These are phyloP conservation scores for Sporothrix humicola DNA, from an alignment of 2,329 filamentous ascomycete species.

Conservation along the genomic window DNA sequence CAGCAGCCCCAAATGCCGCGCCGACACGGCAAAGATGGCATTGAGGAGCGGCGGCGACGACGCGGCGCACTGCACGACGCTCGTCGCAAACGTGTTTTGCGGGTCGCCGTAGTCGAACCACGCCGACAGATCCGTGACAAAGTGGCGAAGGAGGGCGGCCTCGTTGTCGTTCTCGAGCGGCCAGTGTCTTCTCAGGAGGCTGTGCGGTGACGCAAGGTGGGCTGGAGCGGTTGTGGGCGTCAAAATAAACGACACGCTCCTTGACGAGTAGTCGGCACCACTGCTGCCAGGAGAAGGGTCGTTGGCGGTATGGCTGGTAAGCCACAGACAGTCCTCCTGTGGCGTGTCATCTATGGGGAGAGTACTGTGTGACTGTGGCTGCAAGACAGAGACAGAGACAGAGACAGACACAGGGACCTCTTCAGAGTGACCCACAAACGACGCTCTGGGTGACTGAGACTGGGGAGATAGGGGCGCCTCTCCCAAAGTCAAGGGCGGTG, in stretches of 20 bases:
- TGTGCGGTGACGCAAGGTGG: slow-evolving; percentile 8
- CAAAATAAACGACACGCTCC: slow-evolving; percentile 22
- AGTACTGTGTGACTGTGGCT: neutral
- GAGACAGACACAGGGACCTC: neutral
- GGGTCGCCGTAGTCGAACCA: slow-evolving; percentile 33
- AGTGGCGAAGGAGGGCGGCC: slow-evolving; percentile 20
- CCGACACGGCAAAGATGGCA: slow-evolving; percentile 29
- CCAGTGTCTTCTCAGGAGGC: slow-evolving; percentile 6
- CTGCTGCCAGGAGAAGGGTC: neutral
- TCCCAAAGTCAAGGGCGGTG: neutral
- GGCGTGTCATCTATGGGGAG: neutral
- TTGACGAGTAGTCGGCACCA: neutral
- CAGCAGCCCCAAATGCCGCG: slow-evolving; percentile 24
- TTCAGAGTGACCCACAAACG: neutral
- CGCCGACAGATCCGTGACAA: slow-evolving; percentile 20
- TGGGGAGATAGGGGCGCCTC: neutral
- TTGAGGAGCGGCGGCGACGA: slow-evolving; percentile 24
- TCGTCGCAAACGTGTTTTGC: slow-evolving; percentile 25
- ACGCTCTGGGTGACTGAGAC: neutral
- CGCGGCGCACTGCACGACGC: slow-evolving; percentile 27
- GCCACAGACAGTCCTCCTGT: slow-evolving; percentile 16
- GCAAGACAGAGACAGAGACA: neutral
- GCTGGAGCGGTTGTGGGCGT: neutral
- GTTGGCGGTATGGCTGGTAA: neutral
- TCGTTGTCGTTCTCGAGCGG: slow-evolving; percentile 27